These are phyloP conservation scores for Candida sp. DNA, from an alignment of 1,139 yeast genomes.

Conservation along the genomic window DNA sequence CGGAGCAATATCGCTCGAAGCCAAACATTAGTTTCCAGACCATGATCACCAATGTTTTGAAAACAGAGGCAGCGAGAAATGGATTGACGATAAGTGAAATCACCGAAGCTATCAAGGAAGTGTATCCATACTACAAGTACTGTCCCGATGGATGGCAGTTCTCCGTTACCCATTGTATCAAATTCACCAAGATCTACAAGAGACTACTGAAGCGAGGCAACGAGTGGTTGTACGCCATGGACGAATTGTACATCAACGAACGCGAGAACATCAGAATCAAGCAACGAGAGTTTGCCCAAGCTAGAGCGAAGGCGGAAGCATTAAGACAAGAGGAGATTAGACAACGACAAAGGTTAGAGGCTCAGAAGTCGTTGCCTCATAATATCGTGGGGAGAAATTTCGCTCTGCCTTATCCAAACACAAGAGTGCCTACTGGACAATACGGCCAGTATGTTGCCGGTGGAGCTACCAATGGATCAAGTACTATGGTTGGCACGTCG, in stretches of 20 bases:
- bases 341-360: slow-evolving; percentile 41
- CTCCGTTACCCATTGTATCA: slow-evolving; percentile 86
- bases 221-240: slow-evolving; percentile 94
- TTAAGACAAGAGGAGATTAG: slow-evolving; percentile 54
- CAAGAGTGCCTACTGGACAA: slow-evolving; percentile 28
- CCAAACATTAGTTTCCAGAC: slow-evolving; percentile 84
- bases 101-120: slow-evolving; percentile 82
- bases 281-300: slow-evolving; percentile 65
- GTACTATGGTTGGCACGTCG: slow-evolving; percentile 1
- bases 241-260: slow-evolving; percentile 81
- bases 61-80: slow-evolving; percentile 60
- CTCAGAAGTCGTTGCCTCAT: slow-evolving; percentile 29
- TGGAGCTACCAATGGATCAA: slow-evolving; percentile 13
- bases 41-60: slow-evolving; percentile 77
- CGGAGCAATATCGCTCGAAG: slow-evolving; percentile 81
- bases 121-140: slow-evolving; percentile 89
- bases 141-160: slow-evolving; percentile 99
- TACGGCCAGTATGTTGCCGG: slow-evolving; percentile 21
- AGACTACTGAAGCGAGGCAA: slow-evolving; percentile 63
- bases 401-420: slow-evolving; percentile 28
- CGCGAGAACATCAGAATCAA: slow-evolving; percentile 76
- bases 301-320: slow-evolving; percentile 61
- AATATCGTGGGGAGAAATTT: slow-evolving; percentile 30
- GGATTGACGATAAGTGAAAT: slow-evolving; percentile 83
- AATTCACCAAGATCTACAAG: slow-evolving; percentile 83